phyloP scores from a whole-genome alignment of 2,329 filamentous ascomycete species.

The Talaromyces sp. region DNA sequence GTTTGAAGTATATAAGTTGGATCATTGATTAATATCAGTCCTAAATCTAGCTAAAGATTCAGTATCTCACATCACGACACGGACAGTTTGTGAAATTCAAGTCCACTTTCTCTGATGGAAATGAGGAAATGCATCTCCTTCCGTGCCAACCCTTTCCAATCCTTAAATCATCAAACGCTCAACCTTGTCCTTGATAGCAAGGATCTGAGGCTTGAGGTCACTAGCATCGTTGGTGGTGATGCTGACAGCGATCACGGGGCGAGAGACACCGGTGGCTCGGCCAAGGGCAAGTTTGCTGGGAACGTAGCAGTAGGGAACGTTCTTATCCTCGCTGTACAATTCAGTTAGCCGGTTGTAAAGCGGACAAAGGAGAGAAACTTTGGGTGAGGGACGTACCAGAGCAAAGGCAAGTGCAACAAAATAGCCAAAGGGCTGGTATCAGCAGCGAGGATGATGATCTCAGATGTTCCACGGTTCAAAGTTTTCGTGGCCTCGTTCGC shows the following conservation, averaged over 20 bases:
- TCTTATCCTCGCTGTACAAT: conserved; percentile 61
- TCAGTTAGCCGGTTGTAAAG: not conserved
- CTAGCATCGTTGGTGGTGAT: conserved; percentile 92
- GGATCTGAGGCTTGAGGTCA: conserved; percentile 84
- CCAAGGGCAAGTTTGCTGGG: conserved; percentile 78
- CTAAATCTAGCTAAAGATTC: conserved; percentile 13
- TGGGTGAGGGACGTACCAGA: conserved; percentile 35
- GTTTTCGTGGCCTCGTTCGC: conserved; percentile 86
- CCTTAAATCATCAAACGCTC: conserved; percentile 88
- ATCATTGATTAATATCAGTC: not conserved
- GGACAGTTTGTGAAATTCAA: not conserved
- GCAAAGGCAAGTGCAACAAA: conserved; percentile 80
- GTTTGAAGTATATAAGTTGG: not conserved
- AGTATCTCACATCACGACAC: not conserved
- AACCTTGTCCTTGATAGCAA: conserved; percentile 87
- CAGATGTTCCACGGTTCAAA: conserved; percentile 83
- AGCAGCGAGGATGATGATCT: conserved; percentile 84
- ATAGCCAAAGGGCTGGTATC: conserved; percentile 83
- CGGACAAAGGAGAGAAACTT: too few relatives aligned
- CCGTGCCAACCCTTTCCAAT: not conserved
- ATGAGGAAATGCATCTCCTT: not conserved
- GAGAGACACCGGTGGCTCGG: conserved; percentile 82
- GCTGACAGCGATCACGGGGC: conserved; percentile 79
- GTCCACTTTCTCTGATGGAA: not conserved
- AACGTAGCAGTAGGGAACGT: conserved; percentile 69